Evolutionary conservation across 805 yeast species (phyloP).

Genomic region (Ogataea paraovalis): DNA sequence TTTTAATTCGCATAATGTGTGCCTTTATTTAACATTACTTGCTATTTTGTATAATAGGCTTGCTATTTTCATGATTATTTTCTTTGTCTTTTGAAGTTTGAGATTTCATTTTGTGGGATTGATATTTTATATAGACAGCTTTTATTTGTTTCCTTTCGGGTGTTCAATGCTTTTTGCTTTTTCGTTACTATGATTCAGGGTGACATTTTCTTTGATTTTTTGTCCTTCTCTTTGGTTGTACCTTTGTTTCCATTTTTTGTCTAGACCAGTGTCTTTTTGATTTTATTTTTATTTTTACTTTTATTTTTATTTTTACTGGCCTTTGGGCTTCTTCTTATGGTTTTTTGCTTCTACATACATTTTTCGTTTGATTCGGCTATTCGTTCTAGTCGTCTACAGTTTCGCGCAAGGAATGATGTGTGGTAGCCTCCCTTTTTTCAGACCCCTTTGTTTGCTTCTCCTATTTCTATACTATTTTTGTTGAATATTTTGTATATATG

Average conservation of each 20-base stretch:
- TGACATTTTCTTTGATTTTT: not conserved
- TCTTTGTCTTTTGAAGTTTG: constrained; percentile 1
- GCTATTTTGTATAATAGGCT: constrained; percentile 1
- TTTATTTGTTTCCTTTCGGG: not conserved
- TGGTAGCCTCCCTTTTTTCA: no score
- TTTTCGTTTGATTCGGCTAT: no score
- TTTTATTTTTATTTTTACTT: no score
- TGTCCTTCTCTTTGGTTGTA: not conserved
- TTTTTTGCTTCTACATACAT: no score
- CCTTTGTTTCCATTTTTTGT: no score
- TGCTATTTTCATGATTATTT: not conserved
- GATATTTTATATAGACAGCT: not conserved
- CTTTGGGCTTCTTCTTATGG: no score
- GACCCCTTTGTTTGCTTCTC: no score
- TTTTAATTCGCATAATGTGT: not conserved
- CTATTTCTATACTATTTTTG: no score
- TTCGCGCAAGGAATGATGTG: no score
- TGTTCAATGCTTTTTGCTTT: not conserved
- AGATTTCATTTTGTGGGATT: not conserved
- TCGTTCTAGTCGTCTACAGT: no score
- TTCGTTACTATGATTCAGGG: not conserved
- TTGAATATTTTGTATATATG: no score
- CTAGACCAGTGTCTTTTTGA: not conserved
- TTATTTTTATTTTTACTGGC: no score
- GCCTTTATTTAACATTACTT: not conserved